Evolutionary conservation across 179 eudicot species (phyloP).

Genomic region (Pouteria campechiana): DNA sequence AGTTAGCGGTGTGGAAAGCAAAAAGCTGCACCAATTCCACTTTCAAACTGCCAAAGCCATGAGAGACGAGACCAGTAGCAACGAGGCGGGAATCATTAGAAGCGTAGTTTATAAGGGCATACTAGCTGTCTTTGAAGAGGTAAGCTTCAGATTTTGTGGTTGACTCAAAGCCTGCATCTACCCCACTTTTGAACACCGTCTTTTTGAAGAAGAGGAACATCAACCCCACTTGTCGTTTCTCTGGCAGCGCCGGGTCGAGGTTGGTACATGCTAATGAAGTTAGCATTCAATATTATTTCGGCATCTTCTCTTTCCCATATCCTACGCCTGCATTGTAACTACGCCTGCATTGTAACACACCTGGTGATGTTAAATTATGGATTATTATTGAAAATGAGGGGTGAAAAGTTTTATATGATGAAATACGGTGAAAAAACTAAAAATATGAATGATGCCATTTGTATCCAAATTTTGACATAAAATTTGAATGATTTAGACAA

Average conservation of each 20-base stretch:
- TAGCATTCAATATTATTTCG: background rate
- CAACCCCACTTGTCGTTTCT: background rate
- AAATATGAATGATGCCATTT: too few relatives aligned
- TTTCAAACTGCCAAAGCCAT: background rate
- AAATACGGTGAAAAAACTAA: too few relatives aligned
- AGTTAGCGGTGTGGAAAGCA: background rate
- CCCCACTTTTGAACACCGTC: background rate
- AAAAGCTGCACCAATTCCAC: too few relatives aligned
- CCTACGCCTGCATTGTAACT: background rate
- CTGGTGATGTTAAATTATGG: too few relatives aligned
- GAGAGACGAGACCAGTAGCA: background rate
- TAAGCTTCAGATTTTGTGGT: background rate
- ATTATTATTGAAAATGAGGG: too few relatives aligned
- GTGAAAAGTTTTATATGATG: too few relatives aligned
- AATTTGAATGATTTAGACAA: too few relatives aligned
- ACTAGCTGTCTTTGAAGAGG: too few relatives aligned
- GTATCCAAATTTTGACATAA: too few relatives aligned
- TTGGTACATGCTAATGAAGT: background rate
- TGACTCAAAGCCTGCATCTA: background rate
- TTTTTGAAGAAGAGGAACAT: too few relatives aligned
- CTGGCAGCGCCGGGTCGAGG: background rate
- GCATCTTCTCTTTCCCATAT: background rate
- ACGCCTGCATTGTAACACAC: too few relatives aligned
- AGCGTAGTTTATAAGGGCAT: background rate
- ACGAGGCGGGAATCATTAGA: background rate